phyloP scores from a whole-genome alignment of 768 basidiomycete species.

The Panaeolus cyanescens region DNA sequence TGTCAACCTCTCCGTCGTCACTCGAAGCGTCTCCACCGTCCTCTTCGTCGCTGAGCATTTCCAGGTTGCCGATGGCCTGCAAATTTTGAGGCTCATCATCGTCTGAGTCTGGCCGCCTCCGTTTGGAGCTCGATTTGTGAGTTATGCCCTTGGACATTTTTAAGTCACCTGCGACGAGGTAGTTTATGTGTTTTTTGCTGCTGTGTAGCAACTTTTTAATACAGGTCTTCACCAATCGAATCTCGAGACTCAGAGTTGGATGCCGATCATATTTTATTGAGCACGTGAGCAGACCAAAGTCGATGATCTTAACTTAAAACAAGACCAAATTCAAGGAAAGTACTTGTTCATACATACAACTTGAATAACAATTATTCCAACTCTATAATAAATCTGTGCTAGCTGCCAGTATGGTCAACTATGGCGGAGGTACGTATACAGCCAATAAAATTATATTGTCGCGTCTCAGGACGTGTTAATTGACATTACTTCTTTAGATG shows the following conservation, averaged over 20 bases:
- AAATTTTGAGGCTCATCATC: constrained; percentile 32
- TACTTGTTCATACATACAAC: neutral
- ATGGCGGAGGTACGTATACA: constrained; percentile 73
- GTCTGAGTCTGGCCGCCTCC: constrained; percentile 55
- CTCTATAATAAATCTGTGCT: neutral
- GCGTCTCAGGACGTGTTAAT: constrained; percentile 6
- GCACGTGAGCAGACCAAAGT: constrained; percentile 4
- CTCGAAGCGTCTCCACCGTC: constrained; percentile 44
- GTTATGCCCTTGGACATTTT: constrained; percentile 30
- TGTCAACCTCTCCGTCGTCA: constrained; percentile 65
- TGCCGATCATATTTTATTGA: neutral
- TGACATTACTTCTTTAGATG: constrained; percentile 56
- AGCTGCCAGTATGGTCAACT: constrained; percentile 66
- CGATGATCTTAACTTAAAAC: constrained; percentile 25
- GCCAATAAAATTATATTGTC: neutral
- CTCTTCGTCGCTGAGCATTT: constrained; percentile 80
- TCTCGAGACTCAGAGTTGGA: neutral
- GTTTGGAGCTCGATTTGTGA: constrained; percentile 37
- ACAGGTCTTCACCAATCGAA: neutral
- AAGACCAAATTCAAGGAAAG: constrained; percentile 17
- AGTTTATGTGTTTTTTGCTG: constrained; percentile 7
- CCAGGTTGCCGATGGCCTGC: constrained; percentile 48
- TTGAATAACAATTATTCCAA: neutral
- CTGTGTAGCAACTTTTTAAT: neutral
- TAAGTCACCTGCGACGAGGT: neutral